Conservation (phyloP, 139 green algal species). For the Tetratostichococcus sp. region DNA sequence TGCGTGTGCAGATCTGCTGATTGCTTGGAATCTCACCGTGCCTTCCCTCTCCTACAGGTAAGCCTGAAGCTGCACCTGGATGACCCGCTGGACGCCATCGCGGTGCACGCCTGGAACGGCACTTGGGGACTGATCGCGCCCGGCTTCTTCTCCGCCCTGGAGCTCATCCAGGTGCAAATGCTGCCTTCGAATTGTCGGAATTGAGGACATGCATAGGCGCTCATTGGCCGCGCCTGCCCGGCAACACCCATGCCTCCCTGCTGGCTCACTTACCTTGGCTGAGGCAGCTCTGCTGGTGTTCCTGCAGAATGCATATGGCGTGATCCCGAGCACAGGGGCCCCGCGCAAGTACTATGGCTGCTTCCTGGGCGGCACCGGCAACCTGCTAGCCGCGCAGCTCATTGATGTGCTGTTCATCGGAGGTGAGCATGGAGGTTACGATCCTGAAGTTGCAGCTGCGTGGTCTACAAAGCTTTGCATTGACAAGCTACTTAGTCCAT, state of each 20-base stretch:
- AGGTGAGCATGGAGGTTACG: neutral
- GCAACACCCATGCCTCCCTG: no score
- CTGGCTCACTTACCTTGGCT: no score
- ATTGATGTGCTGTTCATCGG: conserved; percentile 52
- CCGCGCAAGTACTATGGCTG: conserved; percentile 26
- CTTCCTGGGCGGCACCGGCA: conserved; percentile 58
- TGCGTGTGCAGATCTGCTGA: no score
- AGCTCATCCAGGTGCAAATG: conserved; percentile 23
- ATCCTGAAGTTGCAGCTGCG: no score
- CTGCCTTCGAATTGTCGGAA: no score
- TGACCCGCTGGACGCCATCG: conserved; percentile 72
- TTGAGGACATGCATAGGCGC: no score
- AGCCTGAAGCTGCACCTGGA: conserved; percentile 50
- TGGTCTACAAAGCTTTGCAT: no score
- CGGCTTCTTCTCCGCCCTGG: conserved; percentile 47
- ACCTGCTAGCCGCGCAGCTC: conserved; percentile 50
- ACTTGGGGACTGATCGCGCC: conserved; percentile 51
- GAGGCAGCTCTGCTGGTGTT: neutral
- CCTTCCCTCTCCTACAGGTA: no score
- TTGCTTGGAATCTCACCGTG: no score
- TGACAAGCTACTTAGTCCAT: no score
- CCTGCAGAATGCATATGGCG: neutral
- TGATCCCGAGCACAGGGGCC: neutral
- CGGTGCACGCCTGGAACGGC: conserved; percentile 72
- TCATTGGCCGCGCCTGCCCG: no score